Conservation (phyloP, 2,329 filamentous ascomycete genomes). For the Aspergillus udagawae region DNA sequence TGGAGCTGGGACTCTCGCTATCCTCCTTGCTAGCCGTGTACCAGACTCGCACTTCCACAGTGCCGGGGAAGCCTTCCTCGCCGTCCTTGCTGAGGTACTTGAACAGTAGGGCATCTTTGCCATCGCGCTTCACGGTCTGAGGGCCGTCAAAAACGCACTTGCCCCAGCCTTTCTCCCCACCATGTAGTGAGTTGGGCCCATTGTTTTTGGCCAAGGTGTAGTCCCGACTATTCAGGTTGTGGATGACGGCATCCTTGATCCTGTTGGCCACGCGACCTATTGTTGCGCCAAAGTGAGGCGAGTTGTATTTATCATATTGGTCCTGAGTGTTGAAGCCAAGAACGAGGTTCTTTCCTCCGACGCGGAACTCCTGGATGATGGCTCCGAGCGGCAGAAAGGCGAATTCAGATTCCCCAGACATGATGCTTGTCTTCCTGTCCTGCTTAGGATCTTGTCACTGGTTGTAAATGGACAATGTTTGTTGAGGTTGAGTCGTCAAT, state of each 20-base stretch:
- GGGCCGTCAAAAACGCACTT: conserved; percentile 47
- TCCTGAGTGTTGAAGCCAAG: conserved; percentile 75
- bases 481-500: background rate
- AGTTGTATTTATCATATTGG: conserved; percentile 71
- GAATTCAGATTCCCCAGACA: conserved; percentile 22
- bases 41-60: conserved; percentile 70
- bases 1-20: conserved; percentile 55
- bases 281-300: conserved; percentile 83
- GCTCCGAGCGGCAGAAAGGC: conserved; percentile 44
- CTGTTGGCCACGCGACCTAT: conserved; percentile 84
- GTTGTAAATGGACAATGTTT: background rate
- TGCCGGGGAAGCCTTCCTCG: conserved; percentile 87
- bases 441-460: background rate
- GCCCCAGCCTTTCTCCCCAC: conserved; percentile 65
- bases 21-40: conserved; percentile 72
- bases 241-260: conserved; percentile 66
- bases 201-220: conserved; percentile 75
- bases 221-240: conserved; percentile 65
- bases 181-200: conserved; percentile 70
- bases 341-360: conserved; percentile 80
- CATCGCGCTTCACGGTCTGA: conserved; percentile 51
- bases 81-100: conserved; percentile 67
- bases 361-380: conserved; percentile 64
- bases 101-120: conserved; percentile 65
- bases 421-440: background rate